phyloP scores from a whole-genome alignment of 2,329 filamentous ascomycete species.

The Colletotrichum sidae region DNA sequence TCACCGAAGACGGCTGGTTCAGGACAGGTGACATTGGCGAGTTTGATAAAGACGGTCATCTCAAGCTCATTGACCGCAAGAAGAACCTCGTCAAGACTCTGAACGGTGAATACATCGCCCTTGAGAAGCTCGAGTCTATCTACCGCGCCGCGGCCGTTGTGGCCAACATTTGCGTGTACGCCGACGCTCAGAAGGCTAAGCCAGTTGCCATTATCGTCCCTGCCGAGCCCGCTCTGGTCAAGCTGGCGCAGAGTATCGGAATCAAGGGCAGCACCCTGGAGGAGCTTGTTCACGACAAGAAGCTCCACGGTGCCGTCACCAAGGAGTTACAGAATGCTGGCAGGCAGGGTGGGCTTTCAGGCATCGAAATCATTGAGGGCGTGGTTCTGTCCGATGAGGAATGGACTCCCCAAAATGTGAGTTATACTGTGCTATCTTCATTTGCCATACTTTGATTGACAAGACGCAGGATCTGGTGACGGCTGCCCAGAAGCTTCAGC shows the following conservation, averaged over 20 bases:
- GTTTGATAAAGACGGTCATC: conserved; percentile 77
- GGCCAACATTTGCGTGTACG: conserved; percentile 68
- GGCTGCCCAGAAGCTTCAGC: conserved; percentile 79
- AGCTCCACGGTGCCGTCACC: conserved; percentile 71
- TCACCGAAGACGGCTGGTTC: conserved; percentile 85
- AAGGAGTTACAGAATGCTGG: conserved; percentile 73
- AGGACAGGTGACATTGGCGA: conserved; percentile 89
- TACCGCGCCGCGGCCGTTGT: conserved; percentile 64
- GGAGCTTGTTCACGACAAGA: conserved; percentile 75
- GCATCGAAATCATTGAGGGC: conserved; percentile 78
- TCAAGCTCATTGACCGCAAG: conserved; percentile 85
- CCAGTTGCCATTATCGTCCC: conserved; percentile 69
- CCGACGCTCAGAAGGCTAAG: conserved; percentile 62
- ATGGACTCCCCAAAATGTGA: conserved; percentile 80
- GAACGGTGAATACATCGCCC: conserved; percentile 84
- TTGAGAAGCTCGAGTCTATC: conserved; percentile 75
- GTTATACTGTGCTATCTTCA: conserved; percentile 44
- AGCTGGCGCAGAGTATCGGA: conserved; percentile 58
- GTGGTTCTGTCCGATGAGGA: conserved; percentile 79
- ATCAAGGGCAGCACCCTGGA: conserved; percentile 68
- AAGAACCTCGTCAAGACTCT: conserved; percentile 90
- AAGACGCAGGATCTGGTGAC: conserved; percentile 69
- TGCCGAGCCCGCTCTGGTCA: conserved; percentile 65
- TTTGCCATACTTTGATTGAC: conserved; percentile 41
- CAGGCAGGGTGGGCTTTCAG: conserved; percentile 69